These are phyloP conservation scores for Neurospora sp. DNA, from an alignment of 495 filamentous ascomycete species.

Conservation along the genomic window DNA sequence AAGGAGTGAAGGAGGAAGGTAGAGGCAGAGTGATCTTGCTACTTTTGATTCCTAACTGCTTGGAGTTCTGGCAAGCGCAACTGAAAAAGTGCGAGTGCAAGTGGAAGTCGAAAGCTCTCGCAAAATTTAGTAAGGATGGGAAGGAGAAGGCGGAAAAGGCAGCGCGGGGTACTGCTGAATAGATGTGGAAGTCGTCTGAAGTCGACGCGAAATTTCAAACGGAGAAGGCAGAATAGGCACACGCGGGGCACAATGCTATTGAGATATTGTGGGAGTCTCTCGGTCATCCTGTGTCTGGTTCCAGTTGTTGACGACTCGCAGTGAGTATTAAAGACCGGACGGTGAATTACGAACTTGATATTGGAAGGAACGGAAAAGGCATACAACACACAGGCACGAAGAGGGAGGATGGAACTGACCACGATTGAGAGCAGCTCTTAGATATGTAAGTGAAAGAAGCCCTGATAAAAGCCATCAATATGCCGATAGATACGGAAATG, in stretches of 20 bases:
- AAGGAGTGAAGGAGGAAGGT: too few species aligned
- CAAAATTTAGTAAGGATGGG: not conserved
- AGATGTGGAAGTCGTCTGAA: not conserved
- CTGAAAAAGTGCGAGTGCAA: not conserved
- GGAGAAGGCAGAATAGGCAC: not conserved
- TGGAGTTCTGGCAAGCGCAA: not conserved
- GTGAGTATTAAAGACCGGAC: not conserved
- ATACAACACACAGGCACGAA: not conserved
- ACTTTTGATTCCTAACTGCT: not conserved
- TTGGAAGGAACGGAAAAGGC: not conserved
- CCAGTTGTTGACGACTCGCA: not conserved
- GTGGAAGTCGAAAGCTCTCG: not conserved
- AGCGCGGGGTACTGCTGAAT: not conserved
- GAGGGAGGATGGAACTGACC: too few species aligned
- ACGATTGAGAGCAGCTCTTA: too few species aligned
- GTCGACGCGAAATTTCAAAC: not conserved
- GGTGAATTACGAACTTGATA: not conserved
- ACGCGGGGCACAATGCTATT: not conserved
- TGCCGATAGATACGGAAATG: too few species aligned
- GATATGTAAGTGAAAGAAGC: too few species aligned
- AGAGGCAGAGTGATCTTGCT: not conserved
- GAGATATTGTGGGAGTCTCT: not conserved
- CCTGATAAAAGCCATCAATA: too few species aligned
- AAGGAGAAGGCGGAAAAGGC: not conserved
- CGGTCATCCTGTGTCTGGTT: not conserved